phyloP scores from a whole-genome alignment of 345 rosid genomes.

The Angophora floribunda region DNA sequence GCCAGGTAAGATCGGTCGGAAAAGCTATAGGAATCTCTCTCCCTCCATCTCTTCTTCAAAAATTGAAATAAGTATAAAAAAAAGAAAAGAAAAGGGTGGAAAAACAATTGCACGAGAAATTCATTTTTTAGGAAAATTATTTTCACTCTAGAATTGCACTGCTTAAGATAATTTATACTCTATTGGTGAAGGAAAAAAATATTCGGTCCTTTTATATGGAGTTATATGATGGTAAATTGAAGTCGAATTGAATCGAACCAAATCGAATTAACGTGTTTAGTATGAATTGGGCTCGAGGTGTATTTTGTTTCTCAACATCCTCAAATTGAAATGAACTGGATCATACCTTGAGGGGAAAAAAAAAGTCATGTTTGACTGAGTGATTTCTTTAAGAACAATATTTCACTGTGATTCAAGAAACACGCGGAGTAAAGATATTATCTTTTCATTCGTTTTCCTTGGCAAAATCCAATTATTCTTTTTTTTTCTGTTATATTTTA shows the following conservation, averaged over 20 bases:
- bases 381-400: neutral
- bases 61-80: neutral
- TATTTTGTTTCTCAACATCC: neutral
- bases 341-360: neutral
- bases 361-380: neutral
- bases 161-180: too few relatives aligned
- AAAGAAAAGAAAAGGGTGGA: neutral
- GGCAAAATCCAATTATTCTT: too few relatives aligned
- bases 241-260: neutral
- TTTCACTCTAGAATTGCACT: accelerated
- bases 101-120: neutral
- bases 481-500: too few relatives aligned
- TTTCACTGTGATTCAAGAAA: neutral
- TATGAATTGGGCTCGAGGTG: accelerated
- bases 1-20: neutral
- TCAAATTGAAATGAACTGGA: neutral
- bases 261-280: accelerated
- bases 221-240: too few relatives aligned
- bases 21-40: neutral
- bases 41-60: neutral
- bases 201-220: too few relatives aligned
- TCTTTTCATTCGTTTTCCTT: too few relatives aligned
- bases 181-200: too few relatives aligned
- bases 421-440: neutral
- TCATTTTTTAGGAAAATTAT: neutral